Percentiles rank a stretch among this genome's conserved stretches.
These are phyloP conservation scores for Astrothelium macrocarpum DNA, from an alignment of 495 filamentous ascomycete species.

Conservation along the genomic window DNA sequence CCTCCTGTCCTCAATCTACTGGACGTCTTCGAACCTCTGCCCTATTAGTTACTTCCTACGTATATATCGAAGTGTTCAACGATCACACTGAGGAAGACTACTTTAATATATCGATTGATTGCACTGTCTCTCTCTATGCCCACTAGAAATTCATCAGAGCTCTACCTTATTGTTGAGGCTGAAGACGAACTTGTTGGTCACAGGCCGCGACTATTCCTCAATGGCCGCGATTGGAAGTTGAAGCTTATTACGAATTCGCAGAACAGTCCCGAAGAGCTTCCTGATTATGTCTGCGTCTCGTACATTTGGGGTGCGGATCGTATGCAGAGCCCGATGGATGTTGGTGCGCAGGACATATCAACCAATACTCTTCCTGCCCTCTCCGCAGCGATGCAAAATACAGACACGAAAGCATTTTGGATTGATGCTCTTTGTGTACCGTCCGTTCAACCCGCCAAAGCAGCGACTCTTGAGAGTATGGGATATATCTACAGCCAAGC, in stretches of 20 bases:
- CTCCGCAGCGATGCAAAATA: not conserved
- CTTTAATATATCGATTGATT: no score
- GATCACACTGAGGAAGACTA: no score
- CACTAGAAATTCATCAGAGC: no score
- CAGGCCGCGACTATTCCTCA: not conserved
- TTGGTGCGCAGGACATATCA: not conserved
- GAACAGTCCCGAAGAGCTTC: not conserved
- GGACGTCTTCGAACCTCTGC: no score
- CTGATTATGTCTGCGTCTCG: not conserved
- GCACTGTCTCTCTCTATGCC: no score
- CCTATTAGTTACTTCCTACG: no score
- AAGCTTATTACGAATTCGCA: not conserved
- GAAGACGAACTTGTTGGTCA: no score
- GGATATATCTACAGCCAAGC: constrained; percentile 20
- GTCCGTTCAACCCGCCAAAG: not conserved
- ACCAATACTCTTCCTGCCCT: not conserved
- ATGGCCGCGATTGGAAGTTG: not conserved
- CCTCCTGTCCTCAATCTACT: no score
- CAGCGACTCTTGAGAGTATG: constrained; percentile 19
- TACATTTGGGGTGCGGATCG: not conserved
- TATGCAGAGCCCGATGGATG: not conserved
- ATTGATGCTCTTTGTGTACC: constrained; percentile 23
- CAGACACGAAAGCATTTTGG: constrained; percentile 7
- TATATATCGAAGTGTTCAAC: no score
- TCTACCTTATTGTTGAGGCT: no score